Evolutionary conservation across 2,329 filamentous ascomycete genomes (phyloP).

Genomic region (Dothidotthia symphoricarpi): DNA sequence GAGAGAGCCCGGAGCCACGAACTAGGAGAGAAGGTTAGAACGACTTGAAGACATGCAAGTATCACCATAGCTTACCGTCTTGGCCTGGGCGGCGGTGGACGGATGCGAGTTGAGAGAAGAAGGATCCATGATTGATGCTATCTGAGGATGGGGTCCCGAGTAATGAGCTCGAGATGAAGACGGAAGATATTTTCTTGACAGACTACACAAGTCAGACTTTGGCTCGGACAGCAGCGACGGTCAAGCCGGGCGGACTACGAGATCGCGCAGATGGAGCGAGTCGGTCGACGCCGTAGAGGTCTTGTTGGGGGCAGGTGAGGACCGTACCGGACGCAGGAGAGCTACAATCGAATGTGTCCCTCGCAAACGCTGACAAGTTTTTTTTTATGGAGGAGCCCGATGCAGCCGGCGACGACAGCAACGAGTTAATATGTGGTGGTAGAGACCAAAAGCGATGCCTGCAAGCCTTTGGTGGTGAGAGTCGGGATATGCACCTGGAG

Average conservation of each 20-base stretch:
- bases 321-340: slow-evolving; percentile 71
- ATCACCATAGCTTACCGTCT: slow-evolving; percentile 56
- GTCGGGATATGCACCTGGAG: slow-evolving; percentile 23
- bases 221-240: slow-evolving; percentile 28
- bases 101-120: slow-evolving; percentile 82
- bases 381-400: slow-evolving; percentile 10
- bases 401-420: slow-evolving; percentile 27
- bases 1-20: slow-evolving; percentile 87
- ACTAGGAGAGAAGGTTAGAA: slow-evolving; percentile 32
- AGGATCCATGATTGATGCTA: slow-evolving; percentile 66
- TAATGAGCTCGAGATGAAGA: slow-evolving; percentile 26
- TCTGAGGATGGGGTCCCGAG: slow-evolving; percentile 29
- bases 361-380: slow-evolving; percentile 54
- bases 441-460: slow-evolving; percentile 44
- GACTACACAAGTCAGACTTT: slow-evolving; percentile 37
- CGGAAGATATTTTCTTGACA: slow-evolving; percentile 32
- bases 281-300: slow-evolving; percentile 31
- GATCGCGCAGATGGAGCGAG: slow-evolving; percentile 33
- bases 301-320: slow-evolving; percentile 21
- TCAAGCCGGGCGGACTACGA: slow-evolving; percentile 30
- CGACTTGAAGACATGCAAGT: slow-evolving; percentile 9
- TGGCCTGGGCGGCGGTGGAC: slow-evolving; percentile 85
- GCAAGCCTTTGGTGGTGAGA: slow-evolving; percentile 42
- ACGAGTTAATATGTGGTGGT: slow-evolving; percentile 26
- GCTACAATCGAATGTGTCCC: slow-evolving; percentile 99